Evolutionary conservation across 2,329 filamentous ascomycete species (phyloP).

Genomic region (Dactylellina leptospora): DNA sequence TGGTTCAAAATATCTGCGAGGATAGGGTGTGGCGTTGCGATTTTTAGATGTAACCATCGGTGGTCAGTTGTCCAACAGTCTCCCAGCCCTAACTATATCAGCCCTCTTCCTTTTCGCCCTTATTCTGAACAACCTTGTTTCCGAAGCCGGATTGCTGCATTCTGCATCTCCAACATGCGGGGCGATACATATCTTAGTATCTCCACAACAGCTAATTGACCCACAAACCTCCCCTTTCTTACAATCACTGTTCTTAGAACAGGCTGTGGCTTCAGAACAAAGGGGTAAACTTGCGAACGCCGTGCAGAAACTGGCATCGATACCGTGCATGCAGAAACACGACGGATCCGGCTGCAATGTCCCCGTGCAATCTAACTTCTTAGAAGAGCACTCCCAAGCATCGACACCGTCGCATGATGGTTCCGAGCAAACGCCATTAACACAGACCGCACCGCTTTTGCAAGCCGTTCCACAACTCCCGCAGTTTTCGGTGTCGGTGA

Average conservation of each 20-base stretch:
- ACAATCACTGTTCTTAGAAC: constrained; percentile 14
- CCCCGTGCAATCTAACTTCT: constrained; percentile 28
- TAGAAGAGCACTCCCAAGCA: constrained; percentile 15
- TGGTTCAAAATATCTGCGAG: too few relatives aligned
- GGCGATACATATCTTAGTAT: constrained; percentile 7
- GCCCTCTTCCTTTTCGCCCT: constrained; percentile 22
- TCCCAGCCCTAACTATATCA: neutral
- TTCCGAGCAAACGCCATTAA: constrained; percentile 40
- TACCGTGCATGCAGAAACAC: constrained; percentile 33
- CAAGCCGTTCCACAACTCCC: constrained; percentile 25
- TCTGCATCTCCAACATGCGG: constrained; percentile 1
- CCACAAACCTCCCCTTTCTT: constrained; percentile 26
- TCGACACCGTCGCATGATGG: constrained; percentile 19
- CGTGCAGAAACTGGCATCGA: constrained; percentile 27
- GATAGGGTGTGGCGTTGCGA: too few relatives aligned
- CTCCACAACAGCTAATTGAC: constrained; percentile 10
- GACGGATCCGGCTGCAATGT: neutral
- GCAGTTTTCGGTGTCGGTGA: constrained; percentile 30
- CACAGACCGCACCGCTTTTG: constrained; percentile 19
- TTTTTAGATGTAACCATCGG: too few relatives aligned
- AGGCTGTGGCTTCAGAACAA: neutral
- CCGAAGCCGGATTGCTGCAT: constrained; percentile 8
- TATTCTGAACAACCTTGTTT: constrained; percentile 18
- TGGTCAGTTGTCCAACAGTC: neutral
- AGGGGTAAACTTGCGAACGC: constrained; percentile 32